These are phyloP conservation scores for Amanita rimosa DNA, from an alignment of 768 basidiomycete species.

Conservation along the genomic window DNA sequence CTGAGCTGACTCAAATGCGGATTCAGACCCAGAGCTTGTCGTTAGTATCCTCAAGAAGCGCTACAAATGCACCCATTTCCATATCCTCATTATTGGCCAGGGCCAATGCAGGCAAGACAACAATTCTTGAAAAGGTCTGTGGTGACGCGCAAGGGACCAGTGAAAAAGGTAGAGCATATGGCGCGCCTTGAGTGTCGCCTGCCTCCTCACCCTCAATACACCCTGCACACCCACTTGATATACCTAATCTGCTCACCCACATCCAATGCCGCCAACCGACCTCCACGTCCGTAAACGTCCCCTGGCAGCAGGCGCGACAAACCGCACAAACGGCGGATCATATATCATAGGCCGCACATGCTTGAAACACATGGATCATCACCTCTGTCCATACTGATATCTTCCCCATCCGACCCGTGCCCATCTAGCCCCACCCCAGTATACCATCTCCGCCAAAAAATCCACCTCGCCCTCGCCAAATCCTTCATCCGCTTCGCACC, in stretches of 20 bases:
- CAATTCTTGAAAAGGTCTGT: too few species aligned
- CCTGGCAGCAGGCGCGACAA: constrained; percentile 31
- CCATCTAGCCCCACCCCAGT: too few species aligned
- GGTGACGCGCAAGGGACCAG: too few species aligned
- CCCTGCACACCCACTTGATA: constrained; percentile 61
- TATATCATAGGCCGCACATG: constrained; percentile 84
- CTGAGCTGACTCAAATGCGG: too few species aligned
- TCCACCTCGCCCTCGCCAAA: constrained; percentile 75
- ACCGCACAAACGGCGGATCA: constrained; percentile 53
- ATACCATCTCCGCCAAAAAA: constrained; percentile 78
- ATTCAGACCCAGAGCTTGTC: too few species aligned
- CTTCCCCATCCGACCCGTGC: too few species aligned
- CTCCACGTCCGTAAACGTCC: constrained; percentile 65
- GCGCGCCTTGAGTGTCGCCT: constrained; percentile 27
- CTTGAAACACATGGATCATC: constrained; percentile 78
- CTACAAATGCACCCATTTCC: too few species aligned
- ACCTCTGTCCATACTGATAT: constrained; percentile 40
- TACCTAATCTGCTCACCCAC: constrained; percentile 35
- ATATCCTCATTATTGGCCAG: too few species aligned
- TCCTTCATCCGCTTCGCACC: constrained; percentile 85
- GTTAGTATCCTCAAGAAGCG: too few species aligned
- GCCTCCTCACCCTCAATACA: constrained; percentile 61
- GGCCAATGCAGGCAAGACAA: too few species aligned
- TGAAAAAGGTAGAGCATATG: background rate
- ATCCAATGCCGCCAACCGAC: constrained; percentile 33